Evolutionary conservation across 306 rosid species (phyloP).

Genomic region (Prosopis cineraria): DNA sequence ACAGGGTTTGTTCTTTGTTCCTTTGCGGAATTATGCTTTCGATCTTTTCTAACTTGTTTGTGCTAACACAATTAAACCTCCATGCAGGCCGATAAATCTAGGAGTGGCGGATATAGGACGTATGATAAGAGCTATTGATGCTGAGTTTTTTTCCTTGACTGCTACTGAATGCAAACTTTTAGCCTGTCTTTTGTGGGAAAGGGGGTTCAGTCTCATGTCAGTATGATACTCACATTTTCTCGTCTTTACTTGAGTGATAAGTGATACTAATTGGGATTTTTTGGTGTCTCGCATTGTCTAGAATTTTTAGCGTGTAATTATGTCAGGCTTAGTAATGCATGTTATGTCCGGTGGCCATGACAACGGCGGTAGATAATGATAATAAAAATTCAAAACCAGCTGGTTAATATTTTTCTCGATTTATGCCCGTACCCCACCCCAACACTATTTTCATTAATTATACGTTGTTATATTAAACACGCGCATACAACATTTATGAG

Average conservation of each 20-base stretch:
- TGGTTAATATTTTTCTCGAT: not conserved
- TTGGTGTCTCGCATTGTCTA: not conserved
- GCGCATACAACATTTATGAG: too few species aligned
- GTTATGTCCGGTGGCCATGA: constrained; percentile 29
- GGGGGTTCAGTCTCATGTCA: constrained; percentile 35
- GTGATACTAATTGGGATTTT: not conserved
- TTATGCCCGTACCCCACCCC: not conserved
- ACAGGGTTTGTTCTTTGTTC: constrained; percentile 52
- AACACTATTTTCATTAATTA: not conserved
- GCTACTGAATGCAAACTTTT: constrained; percentile 29
- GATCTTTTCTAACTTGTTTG: not conserved
- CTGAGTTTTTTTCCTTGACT: constrained; percentile 13
- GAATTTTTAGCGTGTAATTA: constrained; percentile 31
- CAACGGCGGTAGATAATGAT: constrained; percentile 23
- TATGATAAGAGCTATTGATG: constrained; percentile 38
- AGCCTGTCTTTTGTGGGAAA: constrained; percentile 19
- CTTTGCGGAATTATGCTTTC: not conserved
- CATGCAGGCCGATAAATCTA: constrained; percentile 80
- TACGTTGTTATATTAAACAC: too few species aligned
- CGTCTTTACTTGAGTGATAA: constrained; percentile 12
- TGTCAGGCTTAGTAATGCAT: constrained; percentile 15
- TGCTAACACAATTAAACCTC: constrained; percentile 14
- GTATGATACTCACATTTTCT: constrained; percentile 16
- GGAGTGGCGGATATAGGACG: constrained; percentile 37
- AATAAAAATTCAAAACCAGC: constrained; percentile 16